phyloP scores from a whole-genome alignment of 768 basidiomycete genomes.

The Crassisporium funariophilum region DNA sequence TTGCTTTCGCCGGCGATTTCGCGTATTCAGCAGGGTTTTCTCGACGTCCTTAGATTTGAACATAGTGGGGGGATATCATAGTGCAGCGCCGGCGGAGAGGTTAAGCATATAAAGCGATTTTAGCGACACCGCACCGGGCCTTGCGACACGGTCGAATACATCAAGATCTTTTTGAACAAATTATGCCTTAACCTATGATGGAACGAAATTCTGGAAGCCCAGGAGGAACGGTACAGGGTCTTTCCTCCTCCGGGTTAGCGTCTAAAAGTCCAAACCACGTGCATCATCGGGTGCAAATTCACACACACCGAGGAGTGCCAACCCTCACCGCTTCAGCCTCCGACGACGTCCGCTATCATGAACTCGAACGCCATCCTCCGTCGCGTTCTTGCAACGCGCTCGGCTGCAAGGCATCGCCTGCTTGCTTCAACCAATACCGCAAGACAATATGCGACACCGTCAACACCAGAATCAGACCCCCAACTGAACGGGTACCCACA shows the following conservation, averaged over 20 bases:
- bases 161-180: conserved; percentile 24
- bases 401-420: conserved; percentile 26
- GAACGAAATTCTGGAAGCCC: conserved; percentile 22
- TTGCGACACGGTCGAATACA: conserved; percentile 13
- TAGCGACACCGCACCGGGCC: conserved; percentile 6
- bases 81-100: conserved; percentile 13
- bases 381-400: conserved; percentile 36
- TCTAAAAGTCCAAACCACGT: conserved; percentile 6
- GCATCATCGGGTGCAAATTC: conserved; percentile 6
- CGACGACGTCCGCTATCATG: conserved; percentile 32
- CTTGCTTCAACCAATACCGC: conserved; percentile 11
- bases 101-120: conserved; percentile 4
- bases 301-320: conserved; percentile 16
- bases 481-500: conserved; percentile 75
- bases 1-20: conserved; percentile 39
- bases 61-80: conserved; percentile 13
- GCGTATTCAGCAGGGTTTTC: conserved; percentile 41
- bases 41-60: conserved; percentile 40
- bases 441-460: conserved; percentile 37
- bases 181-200: conserved; percentile 17
- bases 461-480: conserved; percentile 52
- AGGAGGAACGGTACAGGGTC: conserved; percentile 53
- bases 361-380: conserved; percentile 40
- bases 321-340: conserved; percentile 12
- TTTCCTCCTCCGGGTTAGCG: not conserved